These are phyloP conservation scores for Claviceps capensis DNA, from an alignment of 2,329 filamentous ascomycete species.

Conservation along the genomic window DNA sequence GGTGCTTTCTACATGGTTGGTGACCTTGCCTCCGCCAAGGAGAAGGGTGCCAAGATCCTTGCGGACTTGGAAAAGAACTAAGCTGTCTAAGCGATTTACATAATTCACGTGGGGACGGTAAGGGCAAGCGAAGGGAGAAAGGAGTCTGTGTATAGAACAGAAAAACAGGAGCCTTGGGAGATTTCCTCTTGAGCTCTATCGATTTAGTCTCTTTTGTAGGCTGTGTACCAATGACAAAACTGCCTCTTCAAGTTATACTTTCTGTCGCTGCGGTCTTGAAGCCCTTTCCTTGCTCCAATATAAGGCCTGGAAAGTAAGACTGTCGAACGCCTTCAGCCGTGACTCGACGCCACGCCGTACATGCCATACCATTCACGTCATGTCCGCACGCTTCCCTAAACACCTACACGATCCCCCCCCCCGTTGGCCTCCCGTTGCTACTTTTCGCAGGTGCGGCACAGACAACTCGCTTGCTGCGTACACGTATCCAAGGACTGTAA, in stretches of 20 bases:
- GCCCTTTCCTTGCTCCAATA: not conserved
- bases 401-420: no score
- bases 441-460: no score
- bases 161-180: conserved; percentile 34
- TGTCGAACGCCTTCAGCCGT: no score
- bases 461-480: no score
- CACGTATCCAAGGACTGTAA: no score
- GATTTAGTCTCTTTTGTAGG: conserved; percentile 42
- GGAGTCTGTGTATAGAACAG: conserved; percentile 44
- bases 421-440: no score
- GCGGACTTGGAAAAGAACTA: conserved; percentile 69
- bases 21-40: conserved; percentile 80
- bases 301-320: not conserved
- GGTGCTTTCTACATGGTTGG: conserved; percentile 97
- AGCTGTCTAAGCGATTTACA: conserved; percentile 18
- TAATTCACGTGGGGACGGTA: conserved; percentile 21
- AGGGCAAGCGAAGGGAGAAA: conserved; percentile 12
- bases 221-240: conserved; percentile 47
- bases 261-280: not conserved
- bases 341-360: no score
- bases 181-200: conserved; percentile 39
- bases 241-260: conserved; percentile 24
- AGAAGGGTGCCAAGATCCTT: conserved; percentile 99
- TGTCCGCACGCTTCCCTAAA: no score
- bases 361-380: no score